These are phyloP conservation scores for Yamadazyma spencermartinsiae DNA, from an alignment of 1,139 yeast genomes.

Conservation along the genomic window DNA sequence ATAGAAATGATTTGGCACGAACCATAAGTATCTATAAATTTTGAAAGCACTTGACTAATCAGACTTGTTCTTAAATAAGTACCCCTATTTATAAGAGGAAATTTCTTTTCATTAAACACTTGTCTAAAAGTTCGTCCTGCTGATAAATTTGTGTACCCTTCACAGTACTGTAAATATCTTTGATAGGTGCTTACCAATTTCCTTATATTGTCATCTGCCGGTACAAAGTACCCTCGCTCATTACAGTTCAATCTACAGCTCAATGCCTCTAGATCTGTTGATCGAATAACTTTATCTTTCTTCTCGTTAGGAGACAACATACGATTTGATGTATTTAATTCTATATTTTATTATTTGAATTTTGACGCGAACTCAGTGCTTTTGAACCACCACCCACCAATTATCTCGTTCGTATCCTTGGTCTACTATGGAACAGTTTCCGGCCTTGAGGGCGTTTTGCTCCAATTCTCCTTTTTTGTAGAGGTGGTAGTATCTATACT, in stretches of 20 bases:
- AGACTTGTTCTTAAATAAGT: constrained; percentile 74
- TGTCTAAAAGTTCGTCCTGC: constrained; percentile 43
- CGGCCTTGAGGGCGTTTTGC: constrained; percentile 66
- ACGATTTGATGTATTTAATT: background rate
- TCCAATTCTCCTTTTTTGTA: constrained; percentile 82
- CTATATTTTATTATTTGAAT: too few species aligned
- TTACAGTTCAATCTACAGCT: constrained; percentile 69
- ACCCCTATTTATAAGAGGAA: constrained; percentile 82
- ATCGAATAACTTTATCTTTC: constrained; percentile 54
- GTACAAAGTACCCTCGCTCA: constrained; percentile 49
- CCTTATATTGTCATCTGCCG: constrained; percentile 50
- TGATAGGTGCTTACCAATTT: constrained; percentile 44
- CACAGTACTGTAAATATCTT: constrained; percentile 35
- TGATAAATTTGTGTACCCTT: constrained; percentile 42
- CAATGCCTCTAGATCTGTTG: constrained; percentile 86
- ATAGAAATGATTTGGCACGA: constrained; percentile 69
- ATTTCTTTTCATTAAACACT: constrained; percentile 47
- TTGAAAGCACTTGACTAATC: constrained; percentile 55
- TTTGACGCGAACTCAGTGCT: constrained; percentile 9
- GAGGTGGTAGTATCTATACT: constrained; percentile 84
- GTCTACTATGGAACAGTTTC: constrained; percentile 58
- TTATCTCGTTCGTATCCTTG: constrained; percentile 91
- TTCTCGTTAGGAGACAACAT: constrained; percentile 40
- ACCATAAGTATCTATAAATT: constrained; percentile 41
- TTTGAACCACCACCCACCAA: constrained; percentile 69